Percentiles rank a stretch among this genome's conserved stretches.
Evolutionary conservation across 225 moss, liverwort and hornwort genomes (phyloP).

Genomic region (Takakia lepidozioides): DNA sequence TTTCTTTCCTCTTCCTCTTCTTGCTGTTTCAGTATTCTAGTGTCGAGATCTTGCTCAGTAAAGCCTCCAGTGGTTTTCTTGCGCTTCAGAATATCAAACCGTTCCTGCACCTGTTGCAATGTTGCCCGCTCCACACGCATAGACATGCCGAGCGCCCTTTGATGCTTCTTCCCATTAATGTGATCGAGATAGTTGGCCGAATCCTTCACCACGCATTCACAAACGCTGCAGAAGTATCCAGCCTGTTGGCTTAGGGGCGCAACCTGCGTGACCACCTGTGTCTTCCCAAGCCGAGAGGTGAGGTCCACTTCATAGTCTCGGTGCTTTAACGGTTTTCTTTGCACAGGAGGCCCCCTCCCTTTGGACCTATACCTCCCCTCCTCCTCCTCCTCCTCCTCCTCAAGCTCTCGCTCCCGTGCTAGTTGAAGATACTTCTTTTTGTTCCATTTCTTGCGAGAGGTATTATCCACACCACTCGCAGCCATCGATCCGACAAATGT

Average conservation of each 20-base stretch:
- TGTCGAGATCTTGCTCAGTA: slow-evolving; percentile 78
- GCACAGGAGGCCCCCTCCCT: slow-evolving; percentile 78
- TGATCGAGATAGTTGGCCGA: slow-evolving; percentile 97
- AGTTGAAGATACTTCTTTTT: slow-evolving; percentile 90
- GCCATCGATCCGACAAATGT: slow-evolving; percentile 3
- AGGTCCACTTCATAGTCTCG: slow-evolving; percentile 92
- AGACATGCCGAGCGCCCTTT: slow-evolving; percentile 96
- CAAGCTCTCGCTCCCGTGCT: slow-evolving; percentile 76
- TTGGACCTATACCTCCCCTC: slow-evolving; percentile 65
- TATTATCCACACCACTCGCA: slow-evolving; percentile 72
- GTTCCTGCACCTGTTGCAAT: slow-evolving; percentile 91
- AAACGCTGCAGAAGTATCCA: slow-evolving; percentile 93
- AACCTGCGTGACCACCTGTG: slow-evolving; percentile 97
- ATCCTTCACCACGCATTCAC: slow-evolving; percentile 98
- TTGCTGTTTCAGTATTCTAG: slow-evolving; percentile 82
- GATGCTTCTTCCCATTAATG: slow-evolving; percentile 99
- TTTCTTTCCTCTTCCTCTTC: slow-evolving; percentile 95
- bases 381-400: slow-evolving; percentile 39
- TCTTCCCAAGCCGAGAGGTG: slow-evolving; percentile 91
- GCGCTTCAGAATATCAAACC: slow-evolving; percentile 84
- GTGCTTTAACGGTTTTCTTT: slow-evolving; percentile 91
- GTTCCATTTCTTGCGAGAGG: slow-evolving; percentile 93
- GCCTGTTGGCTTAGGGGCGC: slow-evolving; percentile 99
- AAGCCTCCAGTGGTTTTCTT: slow-evolving; percentile 76
- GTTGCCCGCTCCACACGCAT: slow-evolving; percentile 99